Conservation (phyloP, 2,329 filamentous ascomycete species). For the Rutstroemia sp. region DNA sequence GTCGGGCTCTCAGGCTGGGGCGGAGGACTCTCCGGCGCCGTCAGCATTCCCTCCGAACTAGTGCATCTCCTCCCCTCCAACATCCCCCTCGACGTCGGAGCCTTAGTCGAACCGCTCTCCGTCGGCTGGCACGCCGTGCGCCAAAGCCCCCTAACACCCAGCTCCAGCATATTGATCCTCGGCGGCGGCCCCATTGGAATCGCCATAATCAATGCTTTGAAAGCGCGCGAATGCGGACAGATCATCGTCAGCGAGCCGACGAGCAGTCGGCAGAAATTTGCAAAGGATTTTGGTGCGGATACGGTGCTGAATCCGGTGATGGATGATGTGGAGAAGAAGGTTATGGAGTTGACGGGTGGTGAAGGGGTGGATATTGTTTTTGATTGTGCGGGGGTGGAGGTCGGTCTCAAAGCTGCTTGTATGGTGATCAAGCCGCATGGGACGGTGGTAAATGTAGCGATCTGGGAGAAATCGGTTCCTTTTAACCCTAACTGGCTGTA, state of each 20-base stretch:
- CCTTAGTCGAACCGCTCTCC: conserved; percentile 54
- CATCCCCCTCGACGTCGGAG: conserved; percentile 44
- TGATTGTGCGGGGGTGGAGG: conserved; percentile 54
- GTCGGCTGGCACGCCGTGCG: conserved; percentile 59
- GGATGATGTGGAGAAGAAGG: conserved; percentile 40
- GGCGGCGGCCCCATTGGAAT: conserved; percentile 58
- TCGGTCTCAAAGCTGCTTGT: conserved; percentile 36
- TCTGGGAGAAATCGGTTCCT: conserved; percentile 50
- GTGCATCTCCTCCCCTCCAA: conserved; percentile 44
- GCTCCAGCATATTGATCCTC: conserved; percentile 45
- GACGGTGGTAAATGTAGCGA: conserved; percentile 55
- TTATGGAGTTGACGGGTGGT: conserved; percentile 39
- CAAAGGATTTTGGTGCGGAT: conserved; percentile 46
- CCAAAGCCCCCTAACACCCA: conserved; percentile 37
- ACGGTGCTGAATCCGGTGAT: conserved; percentile 44
- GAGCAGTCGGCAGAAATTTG: conserved; percentile 41
- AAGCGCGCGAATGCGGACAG: conserved; percentile 42
- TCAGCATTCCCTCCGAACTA: conserved; percentile 43
- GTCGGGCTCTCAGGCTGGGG: conserved; percentile 39
- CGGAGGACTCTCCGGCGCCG: conserved; percentile 47
- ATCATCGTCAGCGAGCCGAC: conserved; percentile 53
- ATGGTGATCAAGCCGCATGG: conserved; percentile 44
- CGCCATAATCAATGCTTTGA: conserved; percentile 50
- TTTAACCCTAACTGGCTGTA: conserved; percentile 45
- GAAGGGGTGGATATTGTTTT: conserved; percentile 51